Percentiles rank a stretch among this genome's conserved stretches.
phyloP scores from a whole-genome alignment of 345 rosid species.

The Eucalyptus tenuipes region DNA sequence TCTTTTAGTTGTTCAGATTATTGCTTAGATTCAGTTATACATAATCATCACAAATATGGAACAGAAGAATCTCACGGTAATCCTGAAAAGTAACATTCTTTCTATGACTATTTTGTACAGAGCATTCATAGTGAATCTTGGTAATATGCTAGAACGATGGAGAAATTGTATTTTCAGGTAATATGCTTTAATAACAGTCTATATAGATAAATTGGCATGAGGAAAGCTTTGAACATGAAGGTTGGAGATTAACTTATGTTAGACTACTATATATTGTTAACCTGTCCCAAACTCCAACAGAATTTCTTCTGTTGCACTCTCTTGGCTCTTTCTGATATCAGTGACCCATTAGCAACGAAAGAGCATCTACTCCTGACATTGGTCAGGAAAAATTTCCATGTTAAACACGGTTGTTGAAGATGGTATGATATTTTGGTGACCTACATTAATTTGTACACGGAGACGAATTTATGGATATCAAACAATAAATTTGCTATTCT shows the following conservation, averaged over 20 bases:
- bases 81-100: neutral
- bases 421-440: neutral
- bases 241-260: neutral
- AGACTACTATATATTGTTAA: neutral
- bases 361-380: neutral
- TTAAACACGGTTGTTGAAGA: neutral
- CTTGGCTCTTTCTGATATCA: neutral
- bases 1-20: neutral
- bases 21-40: neutral
- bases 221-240: neutral
- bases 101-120: conserved; percentile 9
- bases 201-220: neutral
- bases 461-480: neutral
- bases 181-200: neutral
- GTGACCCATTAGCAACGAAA: neutral
- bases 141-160: conserved; percentile 92
- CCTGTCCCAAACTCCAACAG: neutral
- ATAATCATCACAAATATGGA: neutral
- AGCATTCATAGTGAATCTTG: conserved; percentile 75
- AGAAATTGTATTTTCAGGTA: conserved; percentile 88
- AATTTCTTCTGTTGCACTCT: neutral
- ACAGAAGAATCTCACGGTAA: neutral
- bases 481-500: neutral
- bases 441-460: neutral
- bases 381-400: neutral